A percentile compares a stretch with the other conserved stretches of the same genome.
Evolutionary conservation across 139 green algal species (phyloP).

Genomic region (Zygnema circumcarinatum): DNA sequence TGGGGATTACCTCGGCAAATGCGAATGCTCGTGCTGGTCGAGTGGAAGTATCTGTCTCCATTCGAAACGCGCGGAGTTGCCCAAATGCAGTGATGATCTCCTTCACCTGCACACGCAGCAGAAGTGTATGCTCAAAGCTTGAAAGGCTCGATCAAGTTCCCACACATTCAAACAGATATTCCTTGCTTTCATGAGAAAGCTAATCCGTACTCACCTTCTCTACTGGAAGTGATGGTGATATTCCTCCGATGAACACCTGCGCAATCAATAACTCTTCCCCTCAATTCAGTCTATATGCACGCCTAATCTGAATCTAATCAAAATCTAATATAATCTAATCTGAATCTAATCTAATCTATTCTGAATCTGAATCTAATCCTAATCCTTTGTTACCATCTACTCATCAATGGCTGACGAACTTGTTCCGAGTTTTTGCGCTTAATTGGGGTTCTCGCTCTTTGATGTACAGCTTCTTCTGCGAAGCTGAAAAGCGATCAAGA

Average conservation of each 20-base stretch:
- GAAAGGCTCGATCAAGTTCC: neutral
- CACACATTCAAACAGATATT: too few relatives aligned
- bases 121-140: neutral
- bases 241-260: conserved; percentile 55
- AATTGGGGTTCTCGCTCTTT: too few relatives aligned
- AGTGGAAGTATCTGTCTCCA: conserved; percentile 26
- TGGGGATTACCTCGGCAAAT: conserved; percentile 44
- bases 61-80: conserved; percentile 42
- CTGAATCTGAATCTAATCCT: too few relatives aligned
- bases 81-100: conserved; percentile 58
- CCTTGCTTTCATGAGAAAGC: conserved; percentile 7
- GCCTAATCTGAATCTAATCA: neutral
- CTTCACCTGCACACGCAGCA: conserved; percentile 45
- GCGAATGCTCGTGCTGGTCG: conserved; percentile 25
- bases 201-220: conserved; percentile 47
- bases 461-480: too few relatives aligned
- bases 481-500: too few relatives aligned
- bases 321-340: too few relatives aligned
- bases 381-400: too few relatives aligned
- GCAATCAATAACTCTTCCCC: neutral
- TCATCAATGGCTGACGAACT: too few relatives aligned
- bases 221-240: conserved; percentile 30
- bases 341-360: too few relatives aligned
- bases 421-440: too few relatives aligned
- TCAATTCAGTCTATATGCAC: neutral